phyloP scores from a whole-genome alignment of 306 rosid genomes.

The Pterocarpus santalinus region DNA sequence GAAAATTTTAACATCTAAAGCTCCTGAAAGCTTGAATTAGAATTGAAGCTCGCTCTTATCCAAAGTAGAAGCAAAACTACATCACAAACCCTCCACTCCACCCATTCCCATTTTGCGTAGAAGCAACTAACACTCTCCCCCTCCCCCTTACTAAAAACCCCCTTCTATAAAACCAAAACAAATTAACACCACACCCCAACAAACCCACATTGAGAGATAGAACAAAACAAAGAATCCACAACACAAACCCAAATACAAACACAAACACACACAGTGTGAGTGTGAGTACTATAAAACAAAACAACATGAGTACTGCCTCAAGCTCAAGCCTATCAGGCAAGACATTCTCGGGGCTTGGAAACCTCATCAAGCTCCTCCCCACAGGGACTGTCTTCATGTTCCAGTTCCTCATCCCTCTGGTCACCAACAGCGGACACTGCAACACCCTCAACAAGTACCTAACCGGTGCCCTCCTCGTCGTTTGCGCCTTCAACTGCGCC shows the following conservation, averaged over 20 bases:
- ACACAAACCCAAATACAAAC: not conserved
- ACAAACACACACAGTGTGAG: not conserved
- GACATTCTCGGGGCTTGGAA: constrained; percentile 63
- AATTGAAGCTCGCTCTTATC: constrained; percentile 45
- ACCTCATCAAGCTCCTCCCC: constrained; percentile 77
- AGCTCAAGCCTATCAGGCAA: constrained; percentile 2
- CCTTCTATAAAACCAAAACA: constrained; percentile 37
- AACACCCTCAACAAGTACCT: constrained; percentile 58
- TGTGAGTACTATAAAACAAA: not conserved
- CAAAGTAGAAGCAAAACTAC: constrained; percentile 44
- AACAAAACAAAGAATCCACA: not conserved
- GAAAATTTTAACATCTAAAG: not conserved
- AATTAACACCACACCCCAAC: not conserved
- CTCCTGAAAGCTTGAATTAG: constrained; percentile 35
- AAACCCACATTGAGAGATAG: not conserved
- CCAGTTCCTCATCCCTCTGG: constrained; percentile 75
- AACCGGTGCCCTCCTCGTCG: constrained; percentile 46
- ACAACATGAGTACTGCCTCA: not conserved
- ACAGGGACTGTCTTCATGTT: constrained; percentile 81
- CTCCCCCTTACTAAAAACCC: not conserved
- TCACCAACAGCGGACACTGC: constrained; percentile 80
- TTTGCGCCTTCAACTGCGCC: constrained; percentile 68
- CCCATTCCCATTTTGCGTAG: constrained; percentile 48
- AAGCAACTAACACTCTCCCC: constrained; percentile 42
- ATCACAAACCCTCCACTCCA: constrained; percentile 9